These are phyloP conservation scores for Thielaviopsis euricoi DNA, from an alignment of 2,329 filamentous ascomycete genomes.

Conservation along the genomic window DNA sequence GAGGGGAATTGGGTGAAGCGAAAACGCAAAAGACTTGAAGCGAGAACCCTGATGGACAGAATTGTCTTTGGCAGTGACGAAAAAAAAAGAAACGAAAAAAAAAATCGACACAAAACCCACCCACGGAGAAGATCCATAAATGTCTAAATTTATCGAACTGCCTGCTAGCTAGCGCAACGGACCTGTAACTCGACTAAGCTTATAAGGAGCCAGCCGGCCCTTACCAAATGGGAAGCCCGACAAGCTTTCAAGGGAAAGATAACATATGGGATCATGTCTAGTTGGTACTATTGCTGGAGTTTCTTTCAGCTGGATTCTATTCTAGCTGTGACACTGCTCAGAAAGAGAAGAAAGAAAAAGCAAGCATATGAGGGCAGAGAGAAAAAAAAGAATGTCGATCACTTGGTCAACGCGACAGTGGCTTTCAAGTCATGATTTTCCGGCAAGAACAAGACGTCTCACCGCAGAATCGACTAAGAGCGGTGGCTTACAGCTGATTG, in stretches of 20 bases:
- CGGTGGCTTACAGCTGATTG: background rate
- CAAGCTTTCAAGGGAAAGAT: background rate
- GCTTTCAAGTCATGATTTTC: background rate
- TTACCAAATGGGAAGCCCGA: background rate
- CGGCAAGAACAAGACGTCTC: background rate
- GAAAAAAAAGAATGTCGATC: background rate
- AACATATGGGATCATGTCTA: too few species aligned
- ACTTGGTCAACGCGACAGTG: background rate
- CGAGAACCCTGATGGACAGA: slow-evolving; percentile 8
- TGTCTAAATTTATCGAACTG: background rate
- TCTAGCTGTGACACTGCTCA: background rate
- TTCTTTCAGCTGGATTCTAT: background rate
- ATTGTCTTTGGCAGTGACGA: background rate
- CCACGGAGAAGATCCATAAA: background rate
- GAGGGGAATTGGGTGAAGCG: background rate
- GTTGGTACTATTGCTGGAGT: background rate
- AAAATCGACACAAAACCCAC: background rate
- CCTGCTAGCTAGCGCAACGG: background rate
- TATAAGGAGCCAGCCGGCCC: background rate
- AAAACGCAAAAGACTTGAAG: slow-evolving; percentile 2
- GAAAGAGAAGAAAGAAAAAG: background rate
- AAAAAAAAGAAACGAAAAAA: background rate
- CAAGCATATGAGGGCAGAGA: background rate
- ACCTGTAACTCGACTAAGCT: background rate
- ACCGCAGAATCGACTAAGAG: background rate